A percentile compares a stretch with the other conserved stretches of the same genome.
Evolutionary conservation across 306 rosid genomes (phyloP).

Genomic region (Fagus crenata): DNA sequence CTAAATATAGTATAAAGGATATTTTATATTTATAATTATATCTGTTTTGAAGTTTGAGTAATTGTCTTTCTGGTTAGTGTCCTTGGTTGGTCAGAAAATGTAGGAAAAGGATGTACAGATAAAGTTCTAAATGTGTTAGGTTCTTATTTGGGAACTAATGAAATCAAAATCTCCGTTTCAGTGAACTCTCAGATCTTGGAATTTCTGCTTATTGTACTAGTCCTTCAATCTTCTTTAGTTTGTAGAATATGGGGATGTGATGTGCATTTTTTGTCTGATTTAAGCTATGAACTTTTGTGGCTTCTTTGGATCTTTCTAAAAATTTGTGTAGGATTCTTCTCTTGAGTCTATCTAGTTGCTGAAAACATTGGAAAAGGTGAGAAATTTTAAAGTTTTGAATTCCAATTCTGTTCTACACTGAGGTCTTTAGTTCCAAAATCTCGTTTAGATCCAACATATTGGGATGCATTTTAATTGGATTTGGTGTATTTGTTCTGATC

Average conservation of each 20-base stretch:
- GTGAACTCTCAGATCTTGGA: slow-evolving; percentile 2
- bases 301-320: slow-evolving; percentile 3
- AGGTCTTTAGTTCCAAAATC: neutral
- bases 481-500: neutral
- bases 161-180: neutral
- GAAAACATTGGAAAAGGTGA: too few species aligned
- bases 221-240: slow-evolving; percentile 7
- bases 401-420: neutral
- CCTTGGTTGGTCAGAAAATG: neutral
- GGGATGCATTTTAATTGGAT: neutral
- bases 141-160: neutral
- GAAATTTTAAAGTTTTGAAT: neutral
- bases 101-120: neutral
- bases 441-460: neutral
- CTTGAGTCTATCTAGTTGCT: too few species aligned
- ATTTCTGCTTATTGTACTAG: neutral
- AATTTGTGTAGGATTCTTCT: too few species aligned
- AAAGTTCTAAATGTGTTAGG: neutral
- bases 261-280: neutral
- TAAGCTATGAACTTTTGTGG: neutral
- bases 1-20: slow-evolving; percentile 10
- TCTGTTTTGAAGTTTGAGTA: neutral
- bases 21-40: neutral
- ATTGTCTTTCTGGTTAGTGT: neutral
- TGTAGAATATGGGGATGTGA: neutral